A percentile compares a stretch with the other conserved stretches of the same genome.
These are phyloP conservation scores for Solanum aculeatissimum DNA, from an alignment of 305 asterid species.

Conservation along the genomic window DNA sequence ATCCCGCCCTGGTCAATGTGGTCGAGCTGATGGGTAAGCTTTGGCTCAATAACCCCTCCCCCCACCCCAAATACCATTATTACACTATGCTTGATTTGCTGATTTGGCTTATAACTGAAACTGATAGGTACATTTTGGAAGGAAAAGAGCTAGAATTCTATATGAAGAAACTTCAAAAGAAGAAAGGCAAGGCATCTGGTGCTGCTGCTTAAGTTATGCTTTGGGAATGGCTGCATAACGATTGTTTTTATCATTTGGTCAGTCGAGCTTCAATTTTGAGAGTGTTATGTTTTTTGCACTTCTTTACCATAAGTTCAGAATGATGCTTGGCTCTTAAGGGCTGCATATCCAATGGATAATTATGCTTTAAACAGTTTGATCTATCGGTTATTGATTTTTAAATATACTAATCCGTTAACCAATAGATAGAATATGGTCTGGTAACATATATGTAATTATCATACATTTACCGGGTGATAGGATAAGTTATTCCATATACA, in stretches of 20 bases:
- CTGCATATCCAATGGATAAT: no score
- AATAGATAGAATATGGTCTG: no score
- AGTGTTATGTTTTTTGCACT: neutral
- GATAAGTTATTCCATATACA: no score
- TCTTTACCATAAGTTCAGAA: neutral
- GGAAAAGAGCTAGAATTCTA: constrained; percentile 51
- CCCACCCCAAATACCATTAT: neutral
- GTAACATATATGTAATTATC: no score
- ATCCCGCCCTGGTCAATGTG: constrained; percentile 49
- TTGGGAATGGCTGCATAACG: no score
- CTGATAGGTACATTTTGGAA: constrained; percentile 42
- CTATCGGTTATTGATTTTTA: no score
- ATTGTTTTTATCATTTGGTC: no score
- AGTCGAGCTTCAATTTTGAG: neutral
- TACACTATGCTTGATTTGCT: neutral
- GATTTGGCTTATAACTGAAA: neutral
- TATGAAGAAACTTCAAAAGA: constrained; percentile 41
- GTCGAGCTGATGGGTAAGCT: constrained; percentile 37
- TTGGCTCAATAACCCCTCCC: neutral
- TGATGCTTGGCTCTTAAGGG: no score
- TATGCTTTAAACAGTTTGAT: no score
- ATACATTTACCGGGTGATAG: no score
- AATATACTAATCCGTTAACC: no score
- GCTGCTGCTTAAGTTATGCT: constrained; percentile 17
- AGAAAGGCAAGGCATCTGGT: constrained; percentile 44